phyloP scores from a whole-genome alignment of 345 rosid genomes.

The Acer campestre region DNA sequence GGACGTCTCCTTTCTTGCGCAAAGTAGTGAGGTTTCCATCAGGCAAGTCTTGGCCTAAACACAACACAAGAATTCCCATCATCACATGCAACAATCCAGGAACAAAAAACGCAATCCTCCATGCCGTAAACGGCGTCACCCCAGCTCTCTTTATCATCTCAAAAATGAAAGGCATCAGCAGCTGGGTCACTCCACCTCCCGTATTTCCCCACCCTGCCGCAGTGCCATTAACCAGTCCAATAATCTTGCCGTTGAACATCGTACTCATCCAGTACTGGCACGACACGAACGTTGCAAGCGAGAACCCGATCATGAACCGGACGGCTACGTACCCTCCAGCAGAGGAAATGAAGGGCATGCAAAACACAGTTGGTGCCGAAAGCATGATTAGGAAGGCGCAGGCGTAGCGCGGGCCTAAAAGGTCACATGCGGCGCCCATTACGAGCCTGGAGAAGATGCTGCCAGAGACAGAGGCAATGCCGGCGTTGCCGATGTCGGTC shows the following conservation, averaged over 20 bases:
- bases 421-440: conserved; percentile 88
- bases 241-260: conserved; percentile 85
- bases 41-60: conserved; percentile 54
- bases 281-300: conserved; percentile 87
- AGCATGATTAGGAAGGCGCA: conserved; percentile 81
- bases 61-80: conserved; percentile 48
- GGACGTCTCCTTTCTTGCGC: conserved; percentile 56
- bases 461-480: conserved; percentile 88
- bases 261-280: conserved; percentile 99
- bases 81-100: conserved; percentile 64
- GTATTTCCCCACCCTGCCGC: conserved; percentile 97
- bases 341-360: conserved; percentile 66
- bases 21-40: conserved; percentile 44
- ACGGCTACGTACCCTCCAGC: conserved; percentile 75
- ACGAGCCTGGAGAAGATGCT: conserved; percentile 87
- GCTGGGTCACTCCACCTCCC: conserved; percentile 93
- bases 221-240: conserved; percentile 81
- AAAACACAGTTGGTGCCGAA: conserved; percentile 80
- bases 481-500: conserved; percentile 72
- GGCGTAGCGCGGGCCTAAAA: conserved; percentile 80
- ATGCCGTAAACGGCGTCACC: conserved; percentile 72
- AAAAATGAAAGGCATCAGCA: conserved; percentile 79
- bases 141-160: conserved; percentile 56
- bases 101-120: conserved; percentile 88
- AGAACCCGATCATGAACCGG: conserved; percentile 92